A percentile compares a stretch with the other conserved stretches of the same genome.
phyloP scores from a whole-genome alignment of 768 basidiomycete genomes.

The Holtermannia corniformis region DNA sequence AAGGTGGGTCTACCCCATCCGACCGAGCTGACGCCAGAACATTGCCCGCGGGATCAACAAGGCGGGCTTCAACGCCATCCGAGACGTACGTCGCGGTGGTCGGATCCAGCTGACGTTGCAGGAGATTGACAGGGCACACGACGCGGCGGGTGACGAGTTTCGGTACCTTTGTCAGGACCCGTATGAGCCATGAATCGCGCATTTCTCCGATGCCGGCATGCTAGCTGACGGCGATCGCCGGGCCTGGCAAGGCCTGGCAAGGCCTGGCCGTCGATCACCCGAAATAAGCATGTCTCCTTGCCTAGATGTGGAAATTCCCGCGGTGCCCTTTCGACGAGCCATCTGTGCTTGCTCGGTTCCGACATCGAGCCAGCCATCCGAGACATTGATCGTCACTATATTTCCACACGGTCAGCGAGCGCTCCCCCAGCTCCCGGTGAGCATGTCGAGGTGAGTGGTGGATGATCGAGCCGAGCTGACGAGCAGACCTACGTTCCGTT shows the following conservation, averaged over 20 bases:
- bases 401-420: not conserved
- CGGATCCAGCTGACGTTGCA: not conserved
- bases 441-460: no score
- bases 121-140: not conserved
- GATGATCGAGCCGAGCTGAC: no score
- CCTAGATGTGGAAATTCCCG: no score
- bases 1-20: slow-evolving; percentile 24
- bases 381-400: not conserved
- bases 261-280: not conserved
- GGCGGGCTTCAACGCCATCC: not conserved
- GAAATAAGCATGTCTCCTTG: not conserved
- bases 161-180: not conserved
- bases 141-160: not conserved
- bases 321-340: no score
- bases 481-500: not conserved
- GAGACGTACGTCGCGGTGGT: not conserved
- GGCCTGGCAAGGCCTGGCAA: no score
- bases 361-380: not conserved
- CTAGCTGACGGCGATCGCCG: not conserved
- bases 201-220: not conserved
- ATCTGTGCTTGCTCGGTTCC: no score
- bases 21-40: not conserved
- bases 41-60: not conserved
- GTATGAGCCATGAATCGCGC: not conserved
- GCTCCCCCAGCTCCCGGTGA: no score